These are phyloP conservation scores for Apiospora malaysiana DNA, from an alignment of 2,329 filamentous ascomycete species.

Conservation along the genomic window DNA sequence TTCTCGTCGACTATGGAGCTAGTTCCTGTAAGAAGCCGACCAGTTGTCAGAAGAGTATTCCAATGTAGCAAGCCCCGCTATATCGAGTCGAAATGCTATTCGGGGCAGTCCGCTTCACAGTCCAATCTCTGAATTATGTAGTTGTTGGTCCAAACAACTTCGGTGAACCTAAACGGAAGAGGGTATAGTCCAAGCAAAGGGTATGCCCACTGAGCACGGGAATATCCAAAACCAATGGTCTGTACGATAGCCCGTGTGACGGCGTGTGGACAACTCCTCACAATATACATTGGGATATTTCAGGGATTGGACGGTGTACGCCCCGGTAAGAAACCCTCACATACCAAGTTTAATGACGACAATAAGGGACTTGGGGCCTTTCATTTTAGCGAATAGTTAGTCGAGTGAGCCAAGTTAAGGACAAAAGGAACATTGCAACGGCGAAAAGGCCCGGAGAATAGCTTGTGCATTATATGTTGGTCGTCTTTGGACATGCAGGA, in stretches of 20 bases:
- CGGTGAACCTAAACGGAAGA: too few relatives aligned
- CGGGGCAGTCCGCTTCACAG: neutral
- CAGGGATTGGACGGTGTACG: neutral
- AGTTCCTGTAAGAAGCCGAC: constrained; percentile 69
- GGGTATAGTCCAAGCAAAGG: too few relatives aligned
- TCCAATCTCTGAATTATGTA: too few relatives aligned
- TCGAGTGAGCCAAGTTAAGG: neutral
- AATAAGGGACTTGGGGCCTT: constrained; percentile 68
- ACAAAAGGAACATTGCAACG: constrained; percentile 17
- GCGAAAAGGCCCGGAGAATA: neutral
- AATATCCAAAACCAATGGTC: too few relatives aligned
- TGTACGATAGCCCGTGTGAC: too few relatives aligned
- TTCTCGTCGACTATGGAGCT: constrained; percentile 98
- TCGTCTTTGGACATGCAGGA: constrained; percentile 15
- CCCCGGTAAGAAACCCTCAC: constrained; percentile 34
- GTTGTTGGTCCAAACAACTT: too few relatives aligned
- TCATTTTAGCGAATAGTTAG: constrained; percentile 62
- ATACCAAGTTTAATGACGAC: constrained; percentile 89
- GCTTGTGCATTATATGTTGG: neutral
- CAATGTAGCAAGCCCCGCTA: neutral
- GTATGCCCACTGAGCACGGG: too few relatives aligned
- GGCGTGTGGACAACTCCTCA: too few relatives aligned
- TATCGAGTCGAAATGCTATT: neutral
- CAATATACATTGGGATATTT: too few relatives aligned
- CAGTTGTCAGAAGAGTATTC: constrained; percentile 3